Percentiles rank a stretch among this genome's conserved stretches.
Evolutionary conservation across 2,329 filamentous ascomycete genomes (phyloP).

Genomic region (Aspergillus intermedius): DNA sequence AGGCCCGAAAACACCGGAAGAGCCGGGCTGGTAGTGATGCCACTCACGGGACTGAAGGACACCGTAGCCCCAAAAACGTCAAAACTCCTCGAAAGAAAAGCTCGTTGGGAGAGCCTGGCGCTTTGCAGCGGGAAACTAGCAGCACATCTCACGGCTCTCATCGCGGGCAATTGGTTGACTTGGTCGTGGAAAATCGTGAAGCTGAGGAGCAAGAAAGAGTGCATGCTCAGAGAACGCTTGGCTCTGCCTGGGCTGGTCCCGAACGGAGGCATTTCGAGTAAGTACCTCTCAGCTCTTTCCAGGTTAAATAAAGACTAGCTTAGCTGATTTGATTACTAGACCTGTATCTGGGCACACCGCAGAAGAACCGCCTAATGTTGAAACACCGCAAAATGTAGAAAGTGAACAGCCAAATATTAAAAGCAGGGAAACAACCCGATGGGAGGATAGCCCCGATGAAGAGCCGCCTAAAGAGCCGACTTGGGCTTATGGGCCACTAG

Average conservation of each 20-base stretch:
- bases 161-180: slow-evolving; percentile 58
- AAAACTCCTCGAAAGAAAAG: slow-evolving; percentile 28
- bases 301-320: not conserved
- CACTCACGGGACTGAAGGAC: slow-evolving; percentile 18
- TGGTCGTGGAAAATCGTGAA: slow-evolving; percentile 58
- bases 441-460: slow-evolving; percentile 1
- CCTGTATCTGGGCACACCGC: slow-evolving; percentile 26
- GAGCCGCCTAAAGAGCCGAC: slow-evolving; percentile 9
- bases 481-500: slow-evolving; percentile 26
- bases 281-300: slow-evolving; percentile 7
- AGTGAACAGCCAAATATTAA: slow-evolving; percentile 3
- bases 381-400: slow-evolving; percentile 1
- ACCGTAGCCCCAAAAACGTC: slow-evolving; percentile 11
- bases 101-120: slow-evolving; percentile 12
- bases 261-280: slow-evolving; percentile 28
- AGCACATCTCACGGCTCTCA: slow-evolving; percentile 51
- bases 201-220: slow-evolving; percentile 58
- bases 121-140: slow-evolving; percentile 24
- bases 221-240: slow-evolving; percentile 57
- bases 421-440: not conserved
- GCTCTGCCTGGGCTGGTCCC: slow-evolving; percentile 53
- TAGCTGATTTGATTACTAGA: slow-evolving; percentile 14
- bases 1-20: slow-evolving; percentile 31
- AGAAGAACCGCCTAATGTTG: slow-evolving; percentile 15
- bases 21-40: slow-evolving; percentile 20